A percentile compares a stretch with the other conserved stretches of the same genome.
These are phyloP conservation scores for Daedalea quercina DNA, from an alignment of 768 basidiomycete genomes.

Conservation along the genomic window DNA sequence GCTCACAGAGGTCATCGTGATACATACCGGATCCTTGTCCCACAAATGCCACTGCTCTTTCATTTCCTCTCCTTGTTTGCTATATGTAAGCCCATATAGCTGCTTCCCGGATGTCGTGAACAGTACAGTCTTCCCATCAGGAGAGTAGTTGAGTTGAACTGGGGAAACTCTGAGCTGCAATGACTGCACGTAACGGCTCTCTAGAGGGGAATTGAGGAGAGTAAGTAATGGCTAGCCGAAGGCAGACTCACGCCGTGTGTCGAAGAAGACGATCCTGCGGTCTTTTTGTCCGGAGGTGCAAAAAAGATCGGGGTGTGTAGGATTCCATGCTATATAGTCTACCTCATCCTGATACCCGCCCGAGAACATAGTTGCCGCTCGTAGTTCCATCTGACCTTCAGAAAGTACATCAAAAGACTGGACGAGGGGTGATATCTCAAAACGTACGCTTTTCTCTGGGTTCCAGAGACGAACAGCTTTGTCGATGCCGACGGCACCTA, in stretches of 20 bases:
- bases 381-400: constrained; percentile 53
- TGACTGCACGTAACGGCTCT: constrained; percentile 65
- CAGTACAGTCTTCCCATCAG: constrained; percentile 61
- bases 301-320: constrained; percentile 77
- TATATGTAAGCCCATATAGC: constrained; percentile 53
- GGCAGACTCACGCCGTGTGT: constrained; percentile 61
- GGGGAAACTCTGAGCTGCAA: constrained; percentile 53
- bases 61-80: constrained; percentile 43
- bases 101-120: constrained; percentile 57
- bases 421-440: background rate
- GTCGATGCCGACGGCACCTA: constrained; percentile 80
- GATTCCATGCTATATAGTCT: constrained; percentile 83
- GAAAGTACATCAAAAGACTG: background rate
- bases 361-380: constrained; percentile 56
- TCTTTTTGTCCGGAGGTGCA: constrained; percentile 77
- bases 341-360: constrained; percentile 75
- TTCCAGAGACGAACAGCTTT: constrained; percentile 71
- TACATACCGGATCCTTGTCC: constrained; percentile 23
- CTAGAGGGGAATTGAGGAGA: constrained; percentile 26
- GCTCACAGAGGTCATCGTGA: no score
- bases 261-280: constrained; percentile 74
- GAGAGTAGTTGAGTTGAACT: constrained; percentile 61
- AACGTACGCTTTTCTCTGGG: constrained; percentile 64
- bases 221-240: background rate
- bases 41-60: constrained; percentile 45